Evolutionary conservation across 73 alveolate genomes (phyloP).

Genomic region (Symbiodinium pilosum): DNA sequence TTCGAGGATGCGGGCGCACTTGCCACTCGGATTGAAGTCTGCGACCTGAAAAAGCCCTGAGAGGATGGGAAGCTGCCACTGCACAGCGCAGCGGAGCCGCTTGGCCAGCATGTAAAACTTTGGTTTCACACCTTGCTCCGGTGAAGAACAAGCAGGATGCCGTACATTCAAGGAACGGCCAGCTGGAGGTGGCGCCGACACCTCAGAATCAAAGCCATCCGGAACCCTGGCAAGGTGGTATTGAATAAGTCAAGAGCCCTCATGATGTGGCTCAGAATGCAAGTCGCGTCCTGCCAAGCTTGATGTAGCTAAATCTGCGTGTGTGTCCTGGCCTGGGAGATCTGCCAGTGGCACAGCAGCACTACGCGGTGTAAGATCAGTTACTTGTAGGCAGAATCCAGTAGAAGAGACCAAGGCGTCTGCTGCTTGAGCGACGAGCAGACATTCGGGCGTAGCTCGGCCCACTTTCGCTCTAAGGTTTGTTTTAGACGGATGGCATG

Average conservation of each 20-base stretch:
- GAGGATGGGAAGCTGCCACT: conserved; percentile 34
- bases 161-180: conserved; percentile 14
- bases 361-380: background rate
- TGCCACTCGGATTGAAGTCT: too few species aligned
- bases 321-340: too few species aligned
- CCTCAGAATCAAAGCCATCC: background rate
- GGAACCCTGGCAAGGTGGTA: background rate
- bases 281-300: too few species aligned
- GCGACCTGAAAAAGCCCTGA: too few species aligned
- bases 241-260: too few species aligned
- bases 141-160: background rate
- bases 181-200: conserved; percentile 9
- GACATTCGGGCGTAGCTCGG: conserved; percentile 41
- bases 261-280: too few species aligned
- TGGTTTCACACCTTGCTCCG: background rate
- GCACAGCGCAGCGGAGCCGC: conserved; percentile 73
- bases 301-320: too few species aligned
- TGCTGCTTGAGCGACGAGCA: conserved; percentile 36
- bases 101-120: background rate
- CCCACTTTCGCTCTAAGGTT: too few species aligned
- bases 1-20: too few species aligned
- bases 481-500: too few species aligned
- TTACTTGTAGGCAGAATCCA: too few species aligned
- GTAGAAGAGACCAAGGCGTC: conserved; percentile 2
- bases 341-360: background rate